Base-by-base conservation (phyloP, 305 asterid genomes). In the Coffea humblotiana region DNA sequence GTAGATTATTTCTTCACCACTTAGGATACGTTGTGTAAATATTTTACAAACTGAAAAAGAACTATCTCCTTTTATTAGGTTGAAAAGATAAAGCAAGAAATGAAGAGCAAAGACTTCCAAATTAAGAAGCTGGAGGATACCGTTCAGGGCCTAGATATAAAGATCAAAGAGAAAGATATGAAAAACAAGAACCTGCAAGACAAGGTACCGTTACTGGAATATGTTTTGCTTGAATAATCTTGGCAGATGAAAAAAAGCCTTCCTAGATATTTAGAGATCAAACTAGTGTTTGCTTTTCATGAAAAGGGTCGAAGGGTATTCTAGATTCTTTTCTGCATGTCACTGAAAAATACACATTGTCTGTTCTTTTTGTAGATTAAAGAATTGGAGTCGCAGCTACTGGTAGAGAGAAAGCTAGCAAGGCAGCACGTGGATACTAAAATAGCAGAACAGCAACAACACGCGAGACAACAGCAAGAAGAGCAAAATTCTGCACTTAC, bases 361-460 rank as follows among this genome's bases (percentile, higher is more conserved):
- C 27, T 40, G 16, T 47, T 21, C 58, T 15, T 77, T 82, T 64
- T 83, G 79, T 91, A 96, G 99, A 92, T 96, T 85, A 96, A 92
- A 88, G 99, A 96, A 87, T 54, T 96, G 88, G 99, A 96, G 88
- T 88, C 99, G 10, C 98, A 96, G 77, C 91, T 96, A 76, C 69
- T 94, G 82, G 91, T 94, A 49, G 99, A 96, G 90, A 87, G 98
- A 80, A 96, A 91, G 87, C 93, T 96, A 37, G 99, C 96, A 78
- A 84, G 97, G 84, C 98, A 93, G 82, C 97, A 96, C 1, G 94
- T 92, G 66, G 97, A 92, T 86, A 83, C 92, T 40, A 96, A 85
- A 86, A 91, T 92, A 49, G 96, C 94, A 29, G 98, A 92, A 83
- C 92, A 89, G 81, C 84, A 84, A 71, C 91, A 80, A 45, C 83